phyloP scores from a whole-genome alignment of 306 rosid genomes.

The Chamaecrista fasciculata region DNA sequence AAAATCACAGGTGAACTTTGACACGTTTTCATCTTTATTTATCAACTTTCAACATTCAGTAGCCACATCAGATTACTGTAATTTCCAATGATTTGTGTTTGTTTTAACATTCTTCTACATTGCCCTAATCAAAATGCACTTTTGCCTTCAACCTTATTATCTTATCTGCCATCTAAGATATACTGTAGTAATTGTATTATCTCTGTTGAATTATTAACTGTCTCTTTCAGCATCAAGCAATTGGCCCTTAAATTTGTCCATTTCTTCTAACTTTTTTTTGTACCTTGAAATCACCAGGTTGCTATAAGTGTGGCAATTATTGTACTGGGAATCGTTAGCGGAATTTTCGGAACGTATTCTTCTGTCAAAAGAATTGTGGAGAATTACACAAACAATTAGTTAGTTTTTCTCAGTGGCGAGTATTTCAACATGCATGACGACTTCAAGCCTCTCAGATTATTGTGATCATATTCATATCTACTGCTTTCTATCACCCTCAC shows the following conservation, averaged over 20 bases:
- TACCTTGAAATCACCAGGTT: slow-evolving; percentile 31
- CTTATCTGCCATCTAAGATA: no score
- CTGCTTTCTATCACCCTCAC: no score
- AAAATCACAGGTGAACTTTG: slow-evolving; percentile 46
- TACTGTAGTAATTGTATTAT: no score
- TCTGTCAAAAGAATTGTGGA: slow-evolving; percentile 35
- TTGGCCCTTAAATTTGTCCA: background rate
- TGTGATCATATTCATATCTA: background rate
- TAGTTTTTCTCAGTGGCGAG: background rate
- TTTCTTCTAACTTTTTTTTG: background rate
- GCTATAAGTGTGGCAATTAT: slow-evolving; percentile 30
- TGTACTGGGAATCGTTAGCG: slow-evolving; percentile 42
- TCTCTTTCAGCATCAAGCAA: background rate
- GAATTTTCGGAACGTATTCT: slow-evolving; percentile 54
- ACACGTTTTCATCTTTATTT: background rate
- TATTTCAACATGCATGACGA: background rate
- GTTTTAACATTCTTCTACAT: background rate
- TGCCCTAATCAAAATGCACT: background rate
- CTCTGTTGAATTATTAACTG: background rate
- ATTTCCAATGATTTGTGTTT: slow-evolving; percentile 6
- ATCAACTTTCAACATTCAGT: background rate
- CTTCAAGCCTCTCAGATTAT: background rate
- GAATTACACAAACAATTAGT: slow-evolving; percentile 31
- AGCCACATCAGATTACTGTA: background rate
- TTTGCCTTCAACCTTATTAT: background rate